Conservation (phyloP, 768 basidiomycete species). For the Ramaria rubella region DNA sequence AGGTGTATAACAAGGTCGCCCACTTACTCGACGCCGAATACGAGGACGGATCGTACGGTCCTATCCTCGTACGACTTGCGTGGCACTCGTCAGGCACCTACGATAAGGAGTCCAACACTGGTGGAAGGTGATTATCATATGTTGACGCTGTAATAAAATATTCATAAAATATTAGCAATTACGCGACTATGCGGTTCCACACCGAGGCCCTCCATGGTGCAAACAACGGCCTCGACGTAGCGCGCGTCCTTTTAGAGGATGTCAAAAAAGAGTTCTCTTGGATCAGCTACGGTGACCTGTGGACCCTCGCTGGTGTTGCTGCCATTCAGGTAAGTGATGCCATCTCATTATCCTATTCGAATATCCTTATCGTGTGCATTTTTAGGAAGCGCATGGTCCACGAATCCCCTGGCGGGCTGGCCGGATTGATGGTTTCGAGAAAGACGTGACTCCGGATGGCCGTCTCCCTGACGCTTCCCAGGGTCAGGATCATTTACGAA, state of each 20-base stretch:
- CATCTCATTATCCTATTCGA: not conserved
- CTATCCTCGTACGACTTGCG: slow-evolving; percentile 81
- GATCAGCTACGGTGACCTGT: slow-evolving; percentile 95
- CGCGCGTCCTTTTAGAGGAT: slow-evolving; percentile 77
- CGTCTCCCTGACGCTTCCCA: slow-evolving; percentile 84
- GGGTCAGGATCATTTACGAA: slow-evolving; percentile 78
- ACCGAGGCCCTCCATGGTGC: slow-evolving; percentile 82
- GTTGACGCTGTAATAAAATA: not conserved
- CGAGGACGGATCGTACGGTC: slow-evolving; percentile 89
- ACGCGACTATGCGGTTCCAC: slow-evolving; percentile 96
- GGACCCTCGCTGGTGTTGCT: slow-evolving; percentile 92
- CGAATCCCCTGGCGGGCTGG: slow-evolving; percentile 92
- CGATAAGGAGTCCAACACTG: slow-evolving; percentile 69
- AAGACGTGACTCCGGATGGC: slow-evolving; percentile 76
- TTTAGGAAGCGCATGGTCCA: slow-evolving; percentile 85
- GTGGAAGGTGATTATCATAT: slow-evolving; percentile 57
- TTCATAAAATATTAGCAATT: slow-evolving; percentile 53
- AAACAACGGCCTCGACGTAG: slow-evolving; percentile 76
- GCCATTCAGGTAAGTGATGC: slow-evolving; percentile 57
- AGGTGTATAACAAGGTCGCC: slow-evolving; percentile 91
- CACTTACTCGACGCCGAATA: slow-evolving; percentile 71
- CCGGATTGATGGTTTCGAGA: slow-evolving; percentile 77
- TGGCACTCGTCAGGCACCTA: slow-evolving; percentile 96
- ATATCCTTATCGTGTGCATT: not conserved
- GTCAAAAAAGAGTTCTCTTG: slow-evolving; percentile 84